Percentiles rank a stretch among this genome's conserved stretches.
These are phyloP conservation scores for Paralagenidium karlingii DNA, from an alignment of 352 stramenopile species.

Conservation along the genomic window DNA sequence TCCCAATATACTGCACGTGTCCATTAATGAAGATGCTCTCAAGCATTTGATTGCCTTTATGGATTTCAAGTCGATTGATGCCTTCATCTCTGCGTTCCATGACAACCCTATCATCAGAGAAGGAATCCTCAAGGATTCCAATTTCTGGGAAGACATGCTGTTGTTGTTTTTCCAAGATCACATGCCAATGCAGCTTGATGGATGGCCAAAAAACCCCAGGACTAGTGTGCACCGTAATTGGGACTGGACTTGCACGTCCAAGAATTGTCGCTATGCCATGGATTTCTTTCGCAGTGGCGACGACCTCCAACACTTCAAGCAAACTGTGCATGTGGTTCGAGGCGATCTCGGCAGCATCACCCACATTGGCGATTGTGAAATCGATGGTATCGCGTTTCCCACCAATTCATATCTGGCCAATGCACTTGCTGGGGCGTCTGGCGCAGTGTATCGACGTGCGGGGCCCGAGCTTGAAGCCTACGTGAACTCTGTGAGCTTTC, in stretches of 20 bases:
- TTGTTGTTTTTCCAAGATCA: constrained; percentile 7
- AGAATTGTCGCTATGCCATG: constrained; percentile 3
- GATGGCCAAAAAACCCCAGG: too few species aligned
- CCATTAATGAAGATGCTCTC: constrained; percentile 7
- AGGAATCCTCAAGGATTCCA: constrained; percentile 5
- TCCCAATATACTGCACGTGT: too few species aligned
- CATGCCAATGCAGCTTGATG: constrained; percentile 3
- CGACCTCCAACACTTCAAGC: constrained; percentile 13
- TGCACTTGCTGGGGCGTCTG: constrained; percentile 22
- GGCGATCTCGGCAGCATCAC: constrained; percentile 21
- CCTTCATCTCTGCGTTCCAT: constrained; percentile 8
- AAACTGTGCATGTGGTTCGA: constrained; percentile 12
- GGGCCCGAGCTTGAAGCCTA: constrained; percentile 13
- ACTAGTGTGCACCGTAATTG: constrained; percentile 8
- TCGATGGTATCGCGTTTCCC: constrained; percentile 37
- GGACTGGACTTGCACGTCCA: constrained; percentile 4
- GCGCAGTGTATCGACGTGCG: constrained; percentile 28
- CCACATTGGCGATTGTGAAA: constrained; percentile 10
- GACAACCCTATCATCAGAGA: constrained; percentile 4
- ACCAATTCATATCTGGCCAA: constrained; percentile 24
- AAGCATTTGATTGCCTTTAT: constrained; percentile 4
- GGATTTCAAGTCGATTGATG: constrained; percentile 6
- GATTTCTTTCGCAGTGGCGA: constrained; percentile 21
- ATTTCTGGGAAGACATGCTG: constrained; percentile 10
- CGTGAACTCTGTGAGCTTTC: constrained; percentile 20